Percentiles rank a stretch among this genome's conserved stretches.
Conservation (phyloP, 345 rosid species). For the Pelargonium nanum region DNA sequence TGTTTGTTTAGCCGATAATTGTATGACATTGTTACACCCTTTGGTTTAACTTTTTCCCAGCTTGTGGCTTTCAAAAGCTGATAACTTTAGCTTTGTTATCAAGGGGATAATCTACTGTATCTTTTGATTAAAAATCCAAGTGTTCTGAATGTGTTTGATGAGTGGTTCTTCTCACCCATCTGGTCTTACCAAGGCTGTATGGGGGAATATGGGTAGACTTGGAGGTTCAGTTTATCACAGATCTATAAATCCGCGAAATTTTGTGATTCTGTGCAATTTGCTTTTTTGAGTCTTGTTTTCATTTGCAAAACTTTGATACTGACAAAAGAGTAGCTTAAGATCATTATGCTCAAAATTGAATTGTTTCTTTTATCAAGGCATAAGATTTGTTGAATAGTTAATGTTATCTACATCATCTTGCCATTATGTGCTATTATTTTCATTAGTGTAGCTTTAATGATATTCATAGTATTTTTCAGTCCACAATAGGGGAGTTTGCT, state of each 20-base stretch:
- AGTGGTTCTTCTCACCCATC: neutral
- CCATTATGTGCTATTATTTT: neutral
- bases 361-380: too few species aligned
- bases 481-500: slow-evolving; percentile 62
- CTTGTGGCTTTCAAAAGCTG: neutral
- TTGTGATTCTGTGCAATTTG: too few species aligned
- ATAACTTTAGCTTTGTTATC: neutral
- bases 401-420: neutral
- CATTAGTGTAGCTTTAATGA: neutral
- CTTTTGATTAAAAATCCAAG: neutral
- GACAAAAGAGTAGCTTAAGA: too few species aligned
- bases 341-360: too few species aligned
- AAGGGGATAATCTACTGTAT: neutral
- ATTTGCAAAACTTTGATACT: too few species aligned
- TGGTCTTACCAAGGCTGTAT: too few species aligned
- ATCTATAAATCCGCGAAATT: too few species aligned
- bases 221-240: too few species aligned
- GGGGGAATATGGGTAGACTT: too few species aligned
- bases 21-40: neutral
- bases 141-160: neutral
- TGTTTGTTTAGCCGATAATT: neutral
- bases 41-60: neutral
- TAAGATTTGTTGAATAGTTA: neutral
- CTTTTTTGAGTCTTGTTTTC: too few species aligned
- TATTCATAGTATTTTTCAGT: slow-evolving; percentile 33